Evolutionary conservation across 202 grass and related monocot genomes (phyloP).

Genomic region (Carex sylvatica): DNA sequence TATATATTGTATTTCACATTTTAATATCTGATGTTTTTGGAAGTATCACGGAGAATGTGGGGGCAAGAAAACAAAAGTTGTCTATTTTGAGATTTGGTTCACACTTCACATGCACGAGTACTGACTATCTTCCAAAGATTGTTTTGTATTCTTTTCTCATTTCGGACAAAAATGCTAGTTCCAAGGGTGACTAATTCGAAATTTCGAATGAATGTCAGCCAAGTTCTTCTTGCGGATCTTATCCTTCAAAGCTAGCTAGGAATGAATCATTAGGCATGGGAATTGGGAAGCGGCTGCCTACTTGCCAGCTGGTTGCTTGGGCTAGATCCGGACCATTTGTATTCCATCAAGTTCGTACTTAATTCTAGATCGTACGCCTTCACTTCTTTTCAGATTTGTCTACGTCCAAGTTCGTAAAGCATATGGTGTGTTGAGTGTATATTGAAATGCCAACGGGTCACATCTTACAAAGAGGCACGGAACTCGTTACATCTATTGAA

Average conservation of each 20-base stretch:
- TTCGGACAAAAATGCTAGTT: not conserved
- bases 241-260: not conserved
- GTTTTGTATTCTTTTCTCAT: not conserved
- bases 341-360: no score
- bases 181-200: not conserved
- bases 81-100: not conserved
- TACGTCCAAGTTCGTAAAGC: not conserved
- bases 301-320: no score
- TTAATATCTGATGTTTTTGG: not conserved
- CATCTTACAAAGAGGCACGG: no score
- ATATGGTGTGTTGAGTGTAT: not conserved
- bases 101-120: constrained; percentile 19
- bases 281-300: not conserved
- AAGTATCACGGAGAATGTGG: not conserved
- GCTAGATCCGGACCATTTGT: no score
- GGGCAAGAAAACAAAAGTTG: not conserved
- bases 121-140: not conserved
- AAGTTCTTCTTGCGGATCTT: not conserved
- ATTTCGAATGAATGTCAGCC: not conserved
- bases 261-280: not conserved
- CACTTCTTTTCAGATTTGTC: no score
- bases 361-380: no score
- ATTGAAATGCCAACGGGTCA: no score
- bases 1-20: not conserved
- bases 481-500: no score